phyloP scores from a whole-genome alignment of 176 grass and related monocot genomes.

The Lolium rigidum region DNA sequence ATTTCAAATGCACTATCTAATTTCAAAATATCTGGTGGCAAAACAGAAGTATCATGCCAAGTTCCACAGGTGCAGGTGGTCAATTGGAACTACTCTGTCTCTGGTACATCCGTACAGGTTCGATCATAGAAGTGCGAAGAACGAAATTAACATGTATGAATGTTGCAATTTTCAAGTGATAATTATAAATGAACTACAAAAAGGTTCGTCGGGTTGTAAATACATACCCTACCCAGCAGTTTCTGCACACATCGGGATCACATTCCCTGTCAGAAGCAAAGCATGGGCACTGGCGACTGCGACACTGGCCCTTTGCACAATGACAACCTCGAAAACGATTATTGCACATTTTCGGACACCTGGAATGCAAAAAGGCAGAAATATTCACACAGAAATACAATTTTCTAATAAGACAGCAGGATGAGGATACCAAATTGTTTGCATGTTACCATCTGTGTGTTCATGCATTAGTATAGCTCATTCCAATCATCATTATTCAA shows the following conservation, averaged over 20 bases:
- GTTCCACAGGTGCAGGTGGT: not conserved
- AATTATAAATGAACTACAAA: conserved; percentile 27
- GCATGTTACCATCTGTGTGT: not conserved
- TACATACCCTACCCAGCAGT: conserved; percentile 96
- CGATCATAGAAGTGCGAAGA: conserved; percentile 20
- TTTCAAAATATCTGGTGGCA: not conserved
- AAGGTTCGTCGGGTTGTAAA: conserved; percentile 18
- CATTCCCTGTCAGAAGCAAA: conserved; percentile 99
- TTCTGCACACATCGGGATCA: conserved; percentile 98
- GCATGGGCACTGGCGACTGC: conserved; percentile 96
- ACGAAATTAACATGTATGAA: conserved; percentile 30
- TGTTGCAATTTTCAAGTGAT: conserved; percentile 27
- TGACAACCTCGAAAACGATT: conserved; percentile 96
- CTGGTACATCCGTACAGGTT: conserved; percentile 2
- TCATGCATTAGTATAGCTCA: not conserved
- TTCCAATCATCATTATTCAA: not conserved
- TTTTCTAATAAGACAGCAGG: conserved; percentile 24
- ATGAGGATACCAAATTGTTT: conserved; percentile 3
- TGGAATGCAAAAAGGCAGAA: conserved; percentile 56
- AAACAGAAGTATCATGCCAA: conserved; percentile 17
- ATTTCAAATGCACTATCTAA: not conserved
- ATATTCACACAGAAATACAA: conserved; percentile 6
- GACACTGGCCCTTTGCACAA: conserved; percentile 95
- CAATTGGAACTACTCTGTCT: conserved; percentile 20
- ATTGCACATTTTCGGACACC: conserved; percentile 93